These are phyloP conservation scores for Botryobasidium botryosum DNA, from an alignment of 768 basidiomycete genomes.

Conservation along the genomic window DNA sequence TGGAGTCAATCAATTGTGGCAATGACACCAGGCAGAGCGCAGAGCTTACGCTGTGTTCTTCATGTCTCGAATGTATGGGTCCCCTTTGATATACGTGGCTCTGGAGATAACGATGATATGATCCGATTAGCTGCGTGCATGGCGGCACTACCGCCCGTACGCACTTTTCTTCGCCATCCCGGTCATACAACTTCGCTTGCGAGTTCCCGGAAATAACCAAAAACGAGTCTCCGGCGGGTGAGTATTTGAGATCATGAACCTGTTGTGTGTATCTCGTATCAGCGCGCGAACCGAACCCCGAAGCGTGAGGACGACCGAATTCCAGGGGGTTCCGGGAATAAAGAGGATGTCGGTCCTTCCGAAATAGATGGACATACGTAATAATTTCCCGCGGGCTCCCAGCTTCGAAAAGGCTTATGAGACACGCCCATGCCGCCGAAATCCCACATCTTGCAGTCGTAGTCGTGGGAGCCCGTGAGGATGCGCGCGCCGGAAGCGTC, in stretches of 20 bases:
- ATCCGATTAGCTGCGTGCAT: background rate
- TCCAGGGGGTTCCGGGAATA: slow-evolving; percentile 8
- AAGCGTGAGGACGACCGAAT: slow-evolving; percentile 2
- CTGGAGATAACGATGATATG: slow-evolving; percentile 13
- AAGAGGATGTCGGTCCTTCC: no score
- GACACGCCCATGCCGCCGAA: slow-evolving; percentile 88
- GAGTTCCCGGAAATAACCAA: slow-evolving; percentile 77
- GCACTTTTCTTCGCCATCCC: slow-evolving; percentile 87
- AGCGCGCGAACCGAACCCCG: background rate
- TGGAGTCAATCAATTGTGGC: background rate
- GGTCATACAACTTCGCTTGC: slow-evolving; percentile 76
- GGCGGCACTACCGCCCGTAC: slow-evolving; percentile 36
- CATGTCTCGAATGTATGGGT: slow-evolving; percentile 97
- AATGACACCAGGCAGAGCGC: slow-evolving; percentile 8
- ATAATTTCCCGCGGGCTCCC: slow-evolving; percentile 88
- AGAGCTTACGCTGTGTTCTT: slow-evolving; percentile 80
- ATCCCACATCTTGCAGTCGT: slow-evolving; percentile 97
- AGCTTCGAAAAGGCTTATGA: slow-evolving; percentile 84
- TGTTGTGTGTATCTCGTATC: no score
- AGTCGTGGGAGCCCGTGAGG: slow-evolving; percentile 86
- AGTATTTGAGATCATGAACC: slow-evolving; percentile 86
- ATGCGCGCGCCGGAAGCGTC: slow-evolving; percentile 92
- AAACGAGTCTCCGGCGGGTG: slow-evolving; percentile 70
- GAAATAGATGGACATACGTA: slow-evolving; percentile 35
- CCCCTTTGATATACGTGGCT: slow-evolving; percentile 60